These are phyloP conservation scores for Keithomyces neogunnii DNA, from an alignment of 2,329 filamentous ascomycete genomes.

Conservation along the genomic window DNA sequence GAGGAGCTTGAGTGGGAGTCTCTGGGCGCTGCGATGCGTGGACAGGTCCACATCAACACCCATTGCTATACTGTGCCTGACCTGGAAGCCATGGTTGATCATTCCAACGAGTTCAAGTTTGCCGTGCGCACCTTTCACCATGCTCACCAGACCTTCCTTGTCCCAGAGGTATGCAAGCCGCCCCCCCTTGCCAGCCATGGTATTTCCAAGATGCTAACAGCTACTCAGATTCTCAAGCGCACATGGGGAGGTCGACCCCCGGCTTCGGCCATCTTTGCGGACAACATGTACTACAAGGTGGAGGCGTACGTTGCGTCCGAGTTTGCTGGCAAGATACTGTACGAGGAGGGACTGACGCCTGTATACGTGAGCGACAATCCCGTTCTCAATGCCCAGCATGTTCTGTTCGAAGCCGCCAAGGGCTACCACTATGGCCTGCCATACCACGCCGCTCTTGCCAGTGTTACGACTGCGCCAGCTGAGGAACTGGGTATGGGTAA, in stretches of 20 bases:
- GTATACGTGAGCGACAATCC: constrained; percentile 67
- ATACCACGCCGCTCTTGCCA: constrained; percentile 49
- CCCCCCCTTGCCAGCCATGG: not conserved
- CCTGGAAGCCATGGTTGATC: constrained; percentile 59
- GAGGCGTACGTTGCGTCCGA: constrained; percentile 59
- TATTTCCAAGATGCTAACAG: constrained; percentile 3
- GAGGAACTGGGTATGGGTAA: constrained; percentile 48
- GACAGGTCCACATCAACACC: constrained; percentile 60
- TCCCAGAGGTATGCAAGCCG: constrained; percentile 45
- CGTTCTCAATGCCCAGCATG: constrained; percentile 60
- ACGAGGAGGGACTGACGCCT: constrained; percentile 55
- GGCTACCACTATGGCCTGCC: constrained; percentile 51
- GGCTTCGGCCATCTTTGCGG: constrained; percentile 58
- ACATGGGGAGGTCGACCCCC: constrained; percentile 45
- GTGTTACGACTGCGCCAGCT: constrained; percentile 51
- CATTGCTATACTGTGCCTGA: constrained; percentile 66
- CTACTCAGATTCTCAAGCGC: constrained; percentile 41
- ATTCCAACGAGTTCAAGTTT: constrained; percentile 66
- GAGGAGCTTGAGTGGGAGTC: constrained; percentile 56
- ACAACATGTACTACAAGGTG: constrained; percentile 66
- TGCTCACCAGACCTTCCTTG: constrained; percentile 57
- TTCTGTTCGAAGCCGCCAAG: constrained; percentile 57
- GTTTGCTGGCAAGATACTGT: constrained; percentile 57
- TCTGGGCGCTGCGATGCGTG: constrained; percentile 52
- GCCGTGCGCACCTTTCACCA: constrained; percentile 60